phyloP scores from a whole-genome alignment of 371 early-diverging fungal genomes.

The Lichtheimia hyalospora region DNA sequence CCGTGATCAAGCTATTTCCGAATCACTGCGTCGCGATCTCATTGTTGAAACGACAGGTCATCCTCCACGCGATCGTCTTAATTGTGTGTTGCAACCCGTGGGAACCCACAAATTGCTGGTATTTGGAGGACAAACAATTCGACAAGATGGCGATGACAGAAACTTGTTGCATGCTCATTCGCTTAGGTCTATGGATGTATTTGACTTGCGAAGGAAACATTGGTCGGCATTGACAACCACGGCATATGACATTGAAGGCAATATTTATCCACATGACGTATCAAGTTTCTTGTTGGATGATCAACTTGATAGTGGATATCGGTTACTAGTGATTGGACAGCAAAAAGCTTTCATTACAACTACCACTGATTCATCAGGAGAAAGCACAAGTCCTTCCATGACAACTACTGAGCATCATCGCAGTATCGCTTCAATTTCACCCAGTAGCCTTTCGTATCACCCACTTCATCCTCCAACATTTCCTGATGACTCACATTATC shows the following conservation, averaged over 20 bases:
- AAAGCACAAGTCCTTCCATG: neutral
- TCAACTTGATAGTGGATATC: conserved; percentile 1
- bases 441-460: neutral
- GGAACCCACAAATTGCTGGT: conserved; percentile 18
- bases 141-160: conserved; percentile 22
- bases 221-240: conserved; percentile 14
- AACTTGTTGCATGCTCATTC: conserved; percentile 22
- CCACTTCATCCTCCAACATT: conserved; percentile 2
- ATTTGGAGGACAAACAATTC: conserved; percentile 28
- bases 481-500: neutral
- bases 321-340: conserved; percentile 9
- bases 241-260: neutral
- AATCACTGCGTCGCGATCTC: conserved; percentile 9
- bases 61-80: conserved; percentile 23
- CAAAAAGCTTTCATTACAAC: conserved; percentile 7
- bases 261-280: conserved; percentile 13
- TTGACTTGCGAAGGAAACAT: conserved; percentile 15
- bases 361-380: conserved; percentile 7
- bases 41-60: conserved; percentile 23
- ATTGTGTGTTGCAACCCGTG: conserved; percentile 12
- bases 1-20: neutral
- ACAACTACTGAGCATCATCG: too few species aligned
- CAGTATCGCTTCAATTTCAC: too few species aligned
- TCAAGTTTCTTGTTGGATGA: conserved; percentile 4
- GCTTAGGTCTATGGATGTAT: conserved; percentile 16